Conservation (phyloP, 1,139 yeast species). For the Candida buenavistaensis region DNA sequence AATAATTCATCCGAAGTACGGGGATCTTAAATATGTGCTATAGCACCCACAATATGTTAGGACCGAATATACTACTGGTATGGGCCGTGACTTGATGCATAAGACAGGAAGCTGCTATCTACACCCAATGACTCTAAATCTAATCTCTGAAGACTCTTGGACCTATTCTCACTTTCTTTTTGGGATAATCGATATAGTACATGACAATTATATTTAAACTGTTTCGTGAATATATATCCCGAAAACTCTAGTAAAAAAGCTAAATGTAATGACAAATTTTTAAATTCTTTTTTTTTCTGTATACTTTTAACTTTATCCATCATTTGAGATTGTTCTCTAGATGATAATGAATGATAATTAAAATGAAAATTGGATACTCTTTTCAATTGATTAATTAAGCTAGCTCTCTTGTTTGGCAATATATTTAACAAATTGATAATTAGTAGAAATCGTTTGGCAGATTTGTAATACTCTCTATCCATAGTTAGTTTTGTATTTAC, state of each 20-base stretch:
- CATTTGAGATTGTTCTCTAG: constrained; percentile 37
- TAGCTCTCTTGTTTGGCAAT: constrained; percentile 2
- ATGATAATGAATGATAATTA: constrained; percentile 35
- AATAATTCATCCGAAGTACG: no score
- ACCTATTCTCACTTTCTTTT: constrained; percentile 1
- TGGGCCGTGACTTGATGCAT: no score
- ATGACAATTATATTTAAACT: constrained; percentile 9
- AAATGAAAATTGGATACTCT: constrained; percentile 14
- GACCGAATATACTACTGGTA: no score
- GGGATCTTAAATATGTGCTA: no score
- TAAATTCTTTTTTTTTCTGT: constrained; percentile 1
- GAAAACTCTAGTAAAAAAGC: constrained; percentile 7
- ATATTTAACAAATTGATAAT: constrained; percentile 9
- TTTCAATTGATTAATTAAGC: constrained; percentile 4
- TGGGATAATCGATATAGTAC: constrained; percentile 3
- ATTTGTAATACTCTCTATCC: constrained; percentile 8
- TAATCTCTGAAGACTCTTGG: neutral
- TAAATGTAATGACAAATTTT: neutral
- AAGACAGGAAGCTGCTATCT: no score
- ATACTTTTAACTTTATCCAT: constrained; percentile 11
- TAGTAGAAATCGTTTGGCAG: constrained; percentile 8
- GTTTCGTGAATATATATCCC: constrained; percentile 9
- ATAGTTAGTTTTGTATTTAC: constrained; percentile 7
- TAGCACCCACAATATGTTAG: no score
- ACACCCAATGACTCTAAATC: neutral